phyloP scores from a whole-genome alignment of 2,329 filamentous ascomycete species.

The Trichoderma guizhouense region DNA sequence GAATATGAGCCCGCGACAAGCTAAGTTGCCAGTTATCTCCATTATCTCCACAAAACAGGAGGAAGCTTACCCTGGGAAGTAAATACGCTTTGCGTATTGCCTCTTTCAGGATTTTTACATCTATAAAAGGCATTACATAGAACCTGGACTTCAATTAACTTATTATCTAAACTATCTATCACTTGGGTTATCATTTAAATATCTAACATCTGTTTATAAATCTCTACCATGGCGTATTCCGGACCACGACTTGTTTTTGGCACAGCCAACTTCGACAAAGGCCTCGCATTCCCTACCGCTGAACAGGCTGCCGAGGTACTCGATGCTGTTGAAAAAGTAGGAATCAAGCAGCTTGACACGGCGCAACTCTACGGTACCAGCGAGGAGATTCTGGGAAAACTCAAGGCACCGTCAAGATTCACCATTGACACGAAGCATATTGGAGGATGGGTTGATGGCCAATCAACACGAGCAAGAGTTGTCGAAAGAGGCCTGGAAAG shows the following conservation, averaged over 20 bases:
- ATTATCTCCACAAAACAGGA: not conserved
- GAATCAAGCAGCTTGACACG: constrained; percentile 9
- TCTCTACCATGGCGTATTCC: not conserved
- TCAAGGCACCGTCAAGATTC: not conserved
- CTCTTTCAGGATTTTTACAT: not conserved
- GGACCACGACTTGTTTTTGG: not conserved
- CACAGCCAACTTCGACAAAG: not conserved
- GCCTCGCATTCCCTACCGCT: not conserved
- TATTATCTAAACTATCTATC: not conserved
- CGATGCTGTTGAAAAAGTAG: not conserved
- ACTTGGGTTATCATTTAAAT: not conserved
- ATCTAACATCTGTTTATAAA: not conserved
- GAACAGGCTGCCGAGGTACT: not conserved
- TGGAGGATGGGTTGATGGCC: not conserved
- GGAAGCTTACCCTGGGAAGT: not conserved
- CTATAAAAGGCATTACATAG: not conserved
- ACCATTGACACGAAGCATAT: constrained; percentile 11
- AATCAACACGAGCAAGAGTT: not conserved
- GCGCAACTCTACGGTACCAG: constrained; percentile 3
- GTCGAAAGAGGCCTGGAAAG: not conserved
- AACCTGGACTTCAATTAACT: not conserved
- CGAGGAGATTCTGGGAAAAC: not conserved
- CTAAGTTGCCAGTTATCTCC: not conserved
- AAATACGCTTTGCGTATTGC: not conserved
- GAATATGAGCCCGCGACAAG: not conserved